phyloP scores from a whole-genome alignment of 768 basidiomycete species.

The Suillus americanus region DNA sequence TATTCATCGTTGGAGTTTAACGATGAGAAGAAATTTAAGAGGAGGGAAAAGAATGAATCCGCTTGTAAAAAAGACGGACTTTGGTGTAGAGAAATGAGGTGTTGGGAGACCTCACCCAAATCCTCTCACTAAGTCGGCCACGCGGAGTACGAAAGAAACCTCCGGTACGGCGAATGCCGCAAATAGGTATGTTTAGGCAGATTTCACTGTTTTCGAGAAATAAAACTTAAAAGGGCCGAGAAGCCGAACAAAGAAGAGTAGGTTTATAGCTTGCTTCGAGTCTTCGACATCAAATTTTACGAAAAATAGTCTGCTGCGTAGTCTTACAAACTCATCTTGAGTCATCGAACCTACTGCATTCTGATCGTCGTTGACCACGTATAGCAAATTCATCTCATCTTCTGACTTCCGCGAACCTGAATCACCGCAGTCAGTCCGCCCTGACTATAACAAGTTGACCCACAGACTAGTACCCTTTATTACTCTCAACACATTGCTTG shows the following conservation, averaged over 20 bases:
- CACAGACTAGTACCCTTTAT: background rate
- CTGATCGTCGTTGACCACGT: background rate
- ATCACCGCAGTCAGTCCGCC: background rate
- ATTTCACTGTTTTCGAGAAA: background rate
- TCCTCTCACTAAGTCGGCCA: constrained; percentile 21
- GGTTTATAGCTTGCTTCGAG: background rate
- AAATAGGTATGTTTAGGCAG: constrained; percentile 2
- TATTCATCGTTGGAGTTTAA: constrained; percentile 34
- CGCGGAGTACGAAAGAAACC: constrained; percentile 27
- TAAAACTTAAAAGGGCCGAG: constrained; percentile 1
- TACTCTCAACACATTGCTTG: background rate
- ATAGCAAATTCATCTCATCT: background rate
- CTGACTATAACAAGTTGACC: background rate
- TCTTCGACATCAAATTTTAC: background rate
- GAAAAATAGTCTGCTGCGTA: background rate
- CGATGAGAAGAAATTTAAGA: constrained; percentile 14
- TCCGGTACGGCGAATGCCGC: constrained; percentile 6
- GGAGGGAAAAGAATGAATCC: constrained; percentile 6
- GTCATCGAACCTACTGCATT: background rate
- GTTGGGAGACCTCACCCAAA: constrained; percentile 26
- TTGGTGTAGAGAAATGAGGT: constrained; percentile 27
- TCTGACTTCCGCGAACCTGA: background rate
- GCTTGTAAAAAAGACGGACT: constrained; percentile 21
- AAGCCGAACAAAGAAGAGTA: background rate
- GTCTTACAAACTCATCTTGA: background rate